Conservation (phyloP, 2,329 filamentous ascomycete genomes). For the Madurella fahalii region DNA sequence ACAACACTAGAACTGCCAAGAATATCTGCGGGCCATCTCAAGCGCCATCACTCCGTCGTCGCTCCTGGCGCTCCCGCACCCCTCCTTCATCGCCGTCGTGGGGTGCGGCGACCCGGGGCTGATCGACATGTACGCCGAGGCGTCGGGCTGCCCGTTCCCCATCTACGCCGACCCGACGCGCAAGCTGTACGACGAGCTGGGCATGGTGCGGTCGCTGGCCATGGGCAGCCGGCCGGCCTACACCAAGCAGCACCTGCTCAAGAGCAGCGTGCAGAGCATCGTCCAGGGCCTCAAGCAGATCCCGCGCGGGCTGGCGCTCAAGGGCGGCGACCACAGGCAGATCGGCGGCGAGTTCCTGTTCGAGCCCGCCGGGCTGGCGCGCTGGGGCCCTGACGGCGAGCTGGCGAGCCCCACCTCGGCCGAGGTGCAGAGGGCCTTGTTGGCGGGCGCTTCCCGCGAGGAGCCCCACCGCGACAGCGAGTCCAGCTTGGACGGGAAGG, state of each 20-base stretch:
- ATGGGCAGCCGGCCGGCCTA: conserved; percentile 61
- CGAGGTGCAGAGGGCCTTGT: conserved; percentile 30
- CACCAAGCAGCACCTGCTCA: conserved; percentile 52
- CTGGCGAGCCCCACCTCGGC: conserved; percentile 20
- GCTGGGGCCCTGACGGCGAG: neutral
- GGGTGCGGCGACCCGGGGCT: conserved; percentile 67
- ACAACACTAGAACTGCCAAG: conserved; percentile 63
- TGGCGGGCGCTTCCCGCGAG: neutral
- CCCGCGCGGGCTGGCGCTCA: conserved; percentile 53
- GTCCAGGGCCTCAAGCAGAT: conserved; percentile 58
- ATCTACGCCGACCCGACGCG: conserved; percentile 72
- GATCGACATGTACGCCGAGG: conserved; percentile 61
- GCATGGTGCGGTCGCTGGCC: conserved; percentile 62
- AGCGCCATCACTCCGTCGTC: conserved; percentile 50
- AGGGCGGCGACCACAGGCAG: conserved; percentile 63
- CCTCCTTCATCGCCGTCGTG: conserved; percentile 64
- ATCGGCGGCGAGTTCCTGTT: conserved; percentile 79
- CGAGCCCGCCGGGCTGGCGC: conserved; percentile 41
- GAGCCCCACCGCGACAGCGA: neutral
- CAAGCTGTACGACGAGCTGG: conserved; percentile 62
- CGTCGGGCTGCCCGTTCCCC: conserved; percentile 65
- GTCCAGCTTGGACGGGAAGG: conserved; percentile 26
- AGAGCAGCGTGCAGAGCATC: conserved; percentile 48
- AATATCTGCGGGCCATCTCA: conserved; percentile 63
- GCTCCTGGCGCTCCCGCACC: conserved; percentile 48